Percentiles rank a stretch among this genome's conserved stretches.
Evolutionary conservation across 306 rosid species (phyloP).

Genomic region (Senna tora): DNA sequence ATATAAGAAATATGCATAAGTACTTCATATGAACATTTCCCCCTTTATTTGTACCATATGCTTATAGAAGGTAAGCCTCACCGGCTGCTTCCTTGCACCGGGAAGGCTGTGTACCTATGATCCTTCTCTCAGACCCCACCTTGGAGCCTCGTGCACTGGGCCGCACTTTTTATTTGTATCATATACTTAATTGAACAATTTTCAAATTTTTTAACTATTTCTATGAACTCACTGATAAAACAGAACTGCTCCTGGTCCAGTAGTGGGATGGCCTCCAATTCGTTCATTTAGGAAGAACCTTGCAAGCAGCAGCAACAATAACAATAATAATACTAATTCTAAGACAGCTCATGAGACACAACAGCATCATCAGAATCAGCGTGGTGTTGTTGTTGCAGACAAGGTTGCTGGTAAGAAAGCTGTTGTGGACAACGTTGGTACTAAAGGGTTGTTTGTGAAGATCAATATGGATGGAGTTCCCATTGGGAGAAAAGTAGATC

Average conservation of each 20-base stretch:
- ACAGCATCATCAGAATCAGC: conserved; percentile 5
- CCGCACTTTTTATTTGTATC: conserved; percentile 20
- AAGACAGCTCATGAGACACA: conserved; percentile 57
- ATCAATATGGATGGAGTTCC: conserved; percentile 99
- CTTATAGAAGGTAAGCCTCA: no score
- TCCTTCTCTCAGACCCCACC: no score
- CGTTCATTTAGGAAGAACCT: conserved; percentile 92
- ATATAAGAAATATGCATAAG: not conserved
- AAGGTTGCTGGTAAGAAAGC: conserved; percentile 48
- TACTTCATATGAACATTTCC: conserved; percentile 7
- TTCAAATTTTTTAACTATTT: conserved; percentile 21
- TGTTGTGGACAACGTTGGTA: conserved; percentile 41
- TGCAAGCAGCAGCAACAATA: conserved; percentile 49
- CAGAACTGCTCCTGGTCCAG: conserved; percentile 95
- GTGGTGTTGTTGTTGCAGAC: conserved; percentile 28
- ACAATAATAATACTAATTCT: conserved; percentile 37
- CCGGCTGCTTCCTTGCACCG: no score
- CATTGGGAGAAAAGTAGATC: conserved; percentile 92
- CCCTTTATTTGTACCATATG: conserved; percentile 14
- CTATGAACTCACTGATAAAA: conserved; percentile 33
- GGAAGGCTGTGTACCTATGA: no score
- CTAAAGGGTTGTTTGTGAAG: conserved; percentile 91
- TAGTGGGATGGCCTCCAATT: conserved; percentile 99
- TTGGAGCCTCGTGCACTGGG: no score
- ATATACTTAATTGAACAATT: not conserved